Evolutionary conservation across 495 filamentous ascomycete species (phyloP).

Genomic region (Penicillium riverlandense): DNA sequence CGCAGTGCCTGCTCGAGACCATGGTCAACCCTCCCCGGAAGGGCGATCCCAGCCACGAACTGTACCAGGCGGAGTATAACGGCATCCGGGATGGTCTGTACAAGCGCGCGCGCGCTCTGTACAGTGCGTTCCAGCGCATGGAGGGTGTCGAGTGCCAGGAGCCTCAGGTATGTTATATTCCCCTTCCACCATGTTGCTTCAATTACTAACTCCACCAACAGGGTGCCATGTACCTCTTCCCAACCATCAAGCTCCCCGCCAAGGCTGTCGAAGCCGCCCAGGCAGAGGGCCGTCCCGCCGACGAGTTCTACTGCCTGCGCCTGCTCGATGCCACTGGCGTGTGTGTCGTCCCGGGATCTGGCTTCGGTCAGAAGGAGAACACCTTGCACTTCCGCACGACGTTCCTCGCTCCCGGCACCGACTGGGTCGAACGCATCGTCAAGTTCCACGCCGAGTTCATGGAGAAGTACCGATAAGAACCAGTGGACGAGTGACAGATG

Average conservation of each 20-base stretch:
- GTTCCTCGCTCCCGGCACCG: slow-evolving; percentile 90
- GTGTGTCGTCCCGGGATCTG: slow-evolving; percentile 86
- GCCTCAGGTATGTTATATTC: slow-evolving; percentile 46
- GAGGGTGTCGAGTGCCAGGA: slow-evolving; percentile 86
- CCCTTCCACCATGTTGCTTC: not conserved
- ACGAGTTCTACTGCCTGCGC: slow-evolving; percentile 90
- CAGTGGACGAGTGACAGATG: not conserved
- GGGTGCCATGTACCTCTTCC: slow-evolving; percentile 98
- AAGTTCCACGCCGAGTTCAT: slow-evolving; percentile 92
- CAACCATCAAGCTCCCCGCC: slow-evolving; percentile 70
- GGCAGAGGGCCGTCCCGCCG: slow-evolving; percentile 64
- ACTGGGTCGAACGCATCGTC: slow-evolving; percentile 83
- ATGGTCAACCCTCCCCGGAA: slow-evolving; percentile 90
- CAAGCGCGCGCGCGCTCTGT: slow-evolving; percentile 74
- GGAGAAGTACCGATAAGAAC: slow-evolving; percentile 57
- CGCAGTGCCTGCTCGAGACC: slow-evolving; percentile 90
- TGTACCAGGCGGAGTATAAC: slow-evolving; percentile 80
- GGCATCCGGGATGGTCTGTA: slow-evolving; percentile 67
- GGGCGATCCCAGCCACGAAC: slow-evolving; percentile 71
- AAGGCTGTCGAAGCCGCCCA: slow-evolving; percentile 70
- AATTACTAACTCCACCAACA: slow-evolving; percentile 23
- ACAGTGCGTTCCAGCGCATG: slow-evolving; percentile 86
- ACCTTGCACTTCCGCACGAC: slow-evolving; percentile 94
- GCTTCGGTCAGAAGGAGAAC: slow-evolving; percentile 90
- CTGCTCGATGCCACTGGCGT: slow-evolving; percentile 91